These are phyloP conservation scores for Sonneratia alba DNA, from an alignment of 345 rosid genomes.

Conservation along the genomic window DNA sequence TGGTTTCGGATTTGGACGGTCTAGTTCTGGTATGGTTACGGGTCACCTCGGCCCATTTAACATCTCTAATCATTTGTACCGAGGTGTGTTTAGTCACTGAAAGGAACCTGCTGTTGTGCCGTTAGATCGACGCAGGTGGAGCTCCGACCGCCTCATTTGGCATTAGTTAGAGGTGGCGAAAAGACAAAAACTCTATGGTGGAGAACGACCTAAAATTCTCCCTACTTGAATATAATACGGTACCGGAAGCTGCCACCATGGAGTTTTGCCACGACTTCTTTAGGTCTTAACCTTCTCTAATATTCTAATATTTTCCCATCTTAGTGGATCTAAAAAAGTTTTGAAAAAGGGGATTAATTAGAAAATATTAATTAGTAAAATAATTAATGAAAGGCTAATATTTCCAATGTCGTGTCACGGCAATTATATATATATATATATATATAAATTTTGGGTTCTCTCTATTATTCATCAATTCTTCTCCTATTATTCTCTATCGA, in stretches of 20 bases:
- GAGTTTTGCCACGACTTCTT: slow-evolving; percentile 25
- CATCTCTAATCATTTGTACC: no score
- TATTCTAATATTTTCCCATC: not conserved
- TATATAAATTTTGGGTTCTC: no score
- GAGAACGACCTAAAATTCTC: slow-evolving; percentile 30
- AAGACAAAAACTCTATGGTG: slow-evolving; percentile 14
- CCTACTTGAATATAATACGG: slow-evolving; percentile 3
- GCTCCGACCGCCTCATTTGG: not conserved
- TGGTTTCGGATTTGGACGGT: no score
- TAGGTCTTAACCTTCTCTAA: slow-evolving; percentile 19
- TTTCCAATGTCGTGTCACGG: not conserved
- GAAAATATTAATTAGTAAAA: not conserved
- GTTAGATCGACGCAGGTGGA: no score
- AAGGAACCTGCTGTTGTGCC: no score
- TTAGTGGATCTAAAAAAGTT: not conserved
- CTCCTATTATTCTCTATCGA: no score
- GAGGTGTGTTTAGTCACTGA: no score
- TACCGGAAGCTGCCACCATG: slow-evolving; percentile 25
- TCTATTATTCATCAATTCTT: no score
- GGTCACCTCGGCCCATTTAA: no score
- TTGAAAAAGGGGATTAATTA: not conserved
- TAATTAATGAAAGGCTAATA: not conserved
- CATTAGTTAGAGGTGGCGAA: not conserved
- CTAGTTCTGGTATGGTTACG: no score
- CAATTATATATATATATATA: not conserved